Evolutionary conservation across 23 red algal genomes (phyloP).

Genomic region (Pyropia haitanensis): DNA sequence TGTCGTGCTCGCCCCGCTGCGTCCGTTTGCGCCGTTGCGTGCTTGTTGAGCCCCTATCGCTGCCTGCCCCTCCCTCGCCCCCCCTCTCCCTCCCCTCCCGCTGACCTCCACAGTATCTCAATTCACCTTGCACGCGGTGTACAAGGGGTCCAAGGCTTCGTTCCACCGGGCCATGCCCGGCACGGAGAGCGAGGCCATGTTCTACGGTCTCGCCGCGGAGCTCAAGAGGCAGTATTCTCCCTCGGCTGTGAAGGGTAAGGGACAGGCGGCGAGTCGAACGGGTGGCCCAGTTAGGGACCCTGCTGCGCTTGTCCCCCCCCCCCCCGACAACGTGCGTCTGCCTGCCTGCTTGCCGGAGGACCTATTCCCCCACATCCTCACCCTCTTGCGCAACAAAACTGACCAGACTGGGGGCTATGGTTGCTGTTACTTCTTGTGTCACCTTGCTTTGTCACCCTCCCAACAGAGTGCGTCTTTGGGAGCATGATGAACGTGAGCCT

Average conservation of each 20-base stretch:
- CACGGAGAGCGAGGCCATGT: constrained; percentile 9
- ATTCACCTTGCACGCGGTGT: constrained; percentile 43
- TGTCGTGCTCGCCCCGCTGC: too few species aligned
- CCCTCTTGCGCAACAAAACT: too few species aligned
- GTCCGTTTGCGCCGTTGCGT: not conserved
- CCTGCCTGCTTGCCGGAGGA: too few species aligned
- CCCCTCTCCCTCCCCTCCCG: too few species aligned
- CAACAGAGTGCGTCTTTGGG: constrained; percentile 26
- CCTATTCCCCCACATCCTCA: too few species aligned
- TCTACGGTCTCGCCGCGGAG: constrained; percentile 1
- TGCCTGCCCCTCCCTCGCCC: not conserved
- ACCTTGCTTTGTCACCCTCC: too few species aligned
- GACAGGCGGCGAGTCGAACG: too few species aligned
- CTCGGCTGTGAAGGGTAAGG: constrained; percentile 6
- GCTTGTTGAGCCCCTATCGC: not conserved
- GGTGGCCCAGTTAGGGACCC: too few species aligned
- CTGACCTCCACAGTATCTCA: constrained; percentile 14
- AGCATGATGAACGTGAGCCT: constrained; percentile 46
- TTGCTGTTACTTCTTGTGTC: too few species aligned
- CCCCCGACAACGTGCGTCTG: too few species aligned
- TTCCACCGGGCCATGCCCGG: constrained; percentile 41
- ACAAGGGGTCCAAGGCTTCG: constrained; percentile 20
- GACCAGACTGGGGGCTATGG: too few species aligned
- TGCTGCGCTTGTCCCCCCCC: too few species aligned
- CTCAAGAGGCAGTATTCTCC: constrained; percentile 1